These are phyloP conservation scores for Coemansia sp. DNA, from an alignment of 192 early-diverging fungal genomes.

Conservation along the genomic window DNA sequence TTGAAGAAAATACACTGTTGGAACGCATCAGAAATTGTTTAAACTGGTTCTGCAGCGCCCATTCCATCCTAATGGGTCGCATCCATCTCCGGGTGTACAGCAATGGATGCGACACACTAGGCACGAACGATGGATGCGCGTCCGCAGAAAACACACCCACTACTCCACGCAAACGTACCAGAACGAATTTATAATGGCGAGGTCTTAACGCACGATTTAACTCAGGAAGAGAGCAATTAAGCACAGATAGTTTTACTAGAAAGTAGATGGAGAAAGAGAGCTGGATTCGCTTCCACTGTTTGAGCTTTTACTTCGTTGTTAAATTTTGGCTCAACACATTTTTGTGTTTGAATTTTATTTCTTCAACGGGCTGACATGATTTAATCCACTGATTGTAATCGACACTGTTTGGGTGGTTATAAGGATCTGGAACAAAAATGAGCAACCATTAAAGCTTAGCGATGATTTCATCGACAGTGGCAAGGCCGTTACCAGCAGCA, in stretches of 20 bases:
- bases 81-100: not conserved
- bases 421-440: no score
- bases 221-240: slow-evolving; percentile 46
- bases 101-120: not conserved
- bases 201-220: slow-evolving; percentile 57
- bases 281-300: not conserved
- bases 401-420: no score
- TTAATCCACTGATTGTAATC: no score
- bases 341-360: not conserved
- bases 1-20: no score
- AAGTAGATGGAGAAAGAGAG: slow-evolving; percentile 16
- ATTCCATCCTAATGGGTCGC: not conserved
- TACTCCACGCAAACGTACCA: slow-evolving; percentile 29
- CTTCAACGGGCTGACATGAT: no score
- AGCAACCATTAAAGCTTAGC: slow-evolving; percentile 31
- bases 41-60: no score
- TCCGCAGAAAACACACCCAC: not conserved
- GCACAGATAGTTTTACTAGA: slow-evolving; percentile 23
- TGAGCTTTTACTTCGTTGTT: not conserved
- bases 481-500: slow-evolving; percentile 61
- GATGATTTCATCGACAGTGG: slow-evolving; percentile 58
- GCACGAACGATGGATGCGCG: not conserved
- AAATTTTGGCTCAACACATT: not conserved
- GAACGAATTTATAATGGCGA: slow-evolving; percentile 14
- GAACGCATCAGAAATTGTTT: no score